These are phyloP conservation scores for Steccherinum ochraceum DNA, from an alignment of 768 basidiomycete genomes.

Conservation along the genomic window DNA sequence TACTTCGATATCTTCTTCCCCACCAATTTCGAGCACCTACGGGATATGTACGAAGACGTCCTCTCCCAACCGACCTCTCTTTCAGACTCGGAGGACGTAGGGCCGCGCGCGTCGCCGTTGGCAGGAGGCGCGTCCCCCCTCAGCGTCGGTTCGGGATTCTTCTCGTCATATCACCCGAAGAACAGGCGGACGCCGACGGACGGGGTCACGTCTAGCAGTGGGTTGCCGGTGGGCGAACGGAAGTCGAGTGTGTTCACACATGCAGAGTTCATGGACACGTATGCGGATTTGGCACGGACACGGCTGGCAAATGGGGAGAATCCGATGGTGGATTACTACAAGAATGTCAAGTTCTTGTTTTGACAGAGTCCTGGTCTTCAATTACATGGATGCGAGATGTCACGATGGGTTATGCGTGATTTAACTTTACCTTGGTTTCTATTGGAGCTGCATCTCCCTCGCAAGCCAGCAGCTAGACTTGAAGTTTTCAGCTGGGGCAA, in stretches of 20 bases:
- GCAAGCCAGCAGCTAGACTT: too few relatives aligned
- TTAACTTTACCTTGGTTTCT: too few relatives aligned
- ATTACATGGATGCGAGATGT: too few relatives aligned
- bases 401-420: too few relatives aligned
- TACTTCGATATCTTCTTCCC: constrained; percentile 99
- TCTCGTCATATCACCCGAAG: constrained; percentile 55
- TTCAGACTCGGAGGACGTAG: constrained; percentile 17
- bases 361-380: too few relatives aligned
- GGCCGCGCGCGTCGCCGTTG: constrained; percentile 45
- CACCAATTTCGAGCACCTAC: constrained; percentile 76
- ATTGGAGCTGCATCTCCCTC: too few relatives aligned
- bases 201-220: constrained; percentile 68
- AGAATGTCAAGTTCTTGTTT: constrained; percentile 92
- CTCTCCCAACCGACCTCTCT: constrained; percentile 48
- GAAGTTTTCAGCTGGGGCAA: too few relatives aligned
- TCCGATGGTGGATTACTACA: constrained; percentile 83
- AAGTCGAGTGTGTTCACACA: constrained; percentile 85
- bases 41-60: constrained; percentile 86
- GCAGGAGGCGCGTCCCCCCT: constrained; percentile 42
- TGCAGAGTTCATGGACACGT: constrained; percentile 82
- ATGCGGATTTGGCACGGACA: constrained; percentile 70
- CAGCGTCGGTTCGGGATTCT: constrained; percentile 57
- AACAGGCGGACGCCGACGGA: constrained; percentile 59
- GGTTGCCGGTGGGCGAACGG: constrained; percentile 73
- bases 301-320: constrained; percentile 77